Base-by-base conservation (phyloP, 805 yeast genomes). In the Candida anglica region DNA sequence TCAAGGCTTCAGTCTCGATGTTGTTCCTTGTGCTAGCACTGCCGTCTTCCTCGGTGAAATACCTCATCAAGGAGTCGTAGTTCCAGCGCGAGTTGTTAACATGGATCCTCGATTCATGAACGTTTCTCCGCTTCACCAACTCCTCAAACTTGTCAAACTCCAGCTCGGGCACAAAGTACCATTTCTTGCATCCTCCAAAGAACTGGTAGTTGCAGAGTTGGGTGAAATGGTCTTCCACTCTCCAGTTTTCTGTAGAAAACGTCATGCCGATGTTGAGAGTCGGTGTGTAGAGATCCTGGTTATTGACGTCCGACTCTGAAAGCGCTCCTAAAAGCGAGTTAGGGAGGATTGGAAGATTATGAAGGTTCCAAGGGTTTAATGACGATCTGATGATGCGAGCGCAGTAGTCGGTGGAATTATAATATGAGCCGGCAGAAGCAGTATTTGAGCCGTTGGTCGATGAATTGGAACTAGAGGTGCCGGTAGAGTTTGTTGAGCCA, bases 141-240 rank as follows among this genome's bases (percentile, higher is more conserved):
- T 39, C 32, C 46, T 81, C 86, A 47, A 73, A 80, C 36, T 69
- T 70, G 2, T 53, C 66, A 34, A 69, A 68, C 33, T 75, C 75
- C 45, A 63, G 60, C 11, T 79, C 81, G 0, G 81, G 73, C n/a
- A 82, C 66, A 36, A 79, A 69, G 40, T 76, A 79, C 85, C 86
- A 79, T 14, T 73, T 46, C 46, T 71, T 74, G 10, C 63, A 47
- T 5, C 73, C 72, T 2, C 88, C 89, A 31, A 64, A 43, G 41
- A 76, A 77, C 29, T 69, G 74, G 40, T 69, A 80, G 46, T 75
- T 77, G 19, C 70, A 57, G 8, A 62, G 48, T 28, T 77, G 76
- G 2, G 81, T 52, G 51, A 73, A 75, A 40, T 76, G 82, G 42
- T 81, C 88, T 43, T 76, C 84, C 34, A 69, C 53, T 15, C 56